phyloP scores from a whole-genome alignment of 2,329 filamentous ascomycete species.

The Penicillium sclerotiorum region DNA sequence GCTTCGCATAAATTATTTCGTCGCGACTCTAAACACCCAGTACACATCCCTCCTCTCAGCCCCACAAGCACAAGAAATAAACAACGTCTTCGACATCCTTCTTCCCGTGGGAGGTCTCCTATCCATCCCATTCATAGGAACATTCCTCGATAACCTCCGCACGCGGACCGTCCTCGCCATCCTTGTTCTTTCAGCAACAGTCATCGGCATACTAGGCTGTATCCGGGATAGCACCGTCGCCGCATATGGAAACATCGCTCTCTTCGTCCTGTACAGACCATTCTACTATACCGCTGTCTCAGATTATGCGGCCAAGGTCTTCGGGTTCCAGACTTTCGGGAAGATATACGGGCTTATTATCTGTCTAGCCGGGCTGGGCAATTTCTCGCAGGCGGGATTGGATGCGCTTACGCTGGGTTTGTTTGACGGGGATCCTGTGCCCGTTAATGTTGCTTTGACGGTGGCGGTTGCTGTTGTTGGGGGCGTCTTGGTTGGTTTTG shows the following conservation, averaged over 20 bases:
- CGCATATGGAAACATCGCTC: slow-evolving; percentile 72
- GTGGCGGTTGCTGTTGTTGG: slow-evolving; percentile 66
- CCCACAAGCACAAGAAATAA: slow-evolving; percentile 67
- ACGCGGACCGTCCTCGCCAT: slow-evolving; percentile 71
- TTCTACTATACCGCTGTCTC: slow-evolving; percentile 89
- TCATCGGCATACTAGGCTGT: slow-evolving; percentile 75
- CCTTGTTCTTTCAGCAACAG: slow-evolving; percentile 71
- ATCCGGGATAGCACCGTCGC: slow-evolving; percentile 68
- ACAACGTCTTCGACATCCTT: slow-evolving; percentile 83
- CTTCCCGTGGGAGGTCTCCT: slow-evolving; percentile 80
- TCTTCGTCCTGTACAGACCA: slow-evolving; percentile 83
- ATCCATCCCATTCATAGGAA: slow-evolving; percentile 84
- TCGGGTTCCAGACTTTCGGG: slow-evolving; percentile 87
- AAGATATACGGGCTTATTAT: slow-evolving; percentile 94
- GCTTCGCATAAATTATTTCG: slow-evolving; percentile 90
- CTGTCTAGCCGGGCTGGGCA: slow-evolving; percentile 78
- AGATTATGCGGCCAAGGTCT: slow-evolving; percentile 88
- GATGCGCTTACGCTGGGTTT: slow-evolving; percentile 75
- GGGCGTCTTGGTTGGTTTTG: slow-evolving; percentile 66
- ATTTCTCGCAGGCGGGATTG: slow-evolving; percentile 79
- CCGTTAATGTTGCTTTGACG: slow-evolving; percentile 73
- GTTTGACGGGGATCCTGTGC: slow-evolving; percentile 72
- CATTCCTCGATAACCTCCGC: slow-evolving; percentile 74
- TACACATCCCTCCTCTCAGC: slow-evolving; percentile 74
- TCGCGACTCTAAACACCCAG: slow-evolving; percentile 80